phyloP scores from a whole-genome alignment of 2,329 filamentous ascomycete species.

The Grosmannia huntii region DNA sequence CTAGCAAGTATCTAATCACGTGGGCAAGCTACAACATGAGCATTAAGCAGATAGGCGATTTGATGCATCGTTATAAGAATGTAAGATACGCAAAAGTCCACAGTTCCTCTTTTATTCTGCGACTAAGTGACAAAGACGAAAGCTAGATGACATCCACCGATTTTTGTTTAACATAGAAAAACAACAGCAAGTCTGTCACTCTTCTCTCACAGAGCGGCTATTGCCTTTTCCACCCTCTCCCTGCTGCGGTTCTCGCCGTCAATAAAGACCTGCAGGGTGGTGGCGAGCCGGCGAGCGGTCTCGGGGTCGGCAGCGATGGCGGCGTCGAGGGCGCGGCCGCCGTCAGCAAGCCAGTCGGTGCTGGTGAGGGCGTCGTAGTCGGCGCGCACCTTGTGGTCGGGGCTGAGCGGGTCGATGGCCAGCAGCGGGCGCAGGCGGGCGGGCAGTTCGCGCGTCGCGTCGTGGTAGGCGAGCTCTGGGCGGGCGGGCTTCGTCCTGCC shows the following conservation, averaged over 20 bases:
- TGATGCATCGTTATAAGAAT: too few species aligned
- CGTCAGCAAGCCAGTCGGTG: conserved; percentile 32
- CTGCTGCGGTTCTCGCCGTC: conserved; percentile 18
- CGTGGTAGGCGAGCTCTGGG: conserved; percentile 25
- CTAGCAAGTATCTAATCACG: neutral
- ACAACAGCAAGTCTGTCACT: neutral
- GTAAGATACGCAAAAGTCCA: too few species aligned
- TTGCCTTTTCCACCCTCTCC: conserved; percentile 17
- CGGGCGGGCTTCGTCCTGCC: conserved; percentile 27
- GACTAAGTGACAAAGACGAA: too few species aligned
- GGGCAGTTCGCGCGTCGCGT: conserved; percentile 19
- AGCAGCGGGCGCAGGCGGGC: conserved; percentile 23
- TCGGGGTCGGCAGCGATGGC: conserved; percentile 27
- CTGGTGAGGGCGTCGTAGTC: conserved; percentile 16
- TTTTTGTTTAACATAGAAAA: too few species aligned
- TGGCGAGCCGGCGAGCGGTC: conserved; percentile 22
- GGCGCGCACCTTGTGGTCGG: conserved; percentile 17
- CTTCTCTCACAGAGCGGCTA: conserved; percentile 9
- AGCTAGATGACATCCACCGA: too few species aligned
- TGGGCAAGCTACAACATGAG: neutral
- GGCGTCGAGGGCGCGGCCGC: conserved; percentile 27
- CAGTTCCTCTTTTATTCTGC: too few species aligned
- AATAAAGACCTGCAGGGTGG: conserved; percentile 27
- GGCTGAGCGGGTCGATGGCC: conserved; percentile 25
- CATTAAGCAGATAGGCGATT: too few species aligned